Conservation (phyloP, 2,329 filamentous ascomycete genomes). For the Alternaria panax region DNA sequence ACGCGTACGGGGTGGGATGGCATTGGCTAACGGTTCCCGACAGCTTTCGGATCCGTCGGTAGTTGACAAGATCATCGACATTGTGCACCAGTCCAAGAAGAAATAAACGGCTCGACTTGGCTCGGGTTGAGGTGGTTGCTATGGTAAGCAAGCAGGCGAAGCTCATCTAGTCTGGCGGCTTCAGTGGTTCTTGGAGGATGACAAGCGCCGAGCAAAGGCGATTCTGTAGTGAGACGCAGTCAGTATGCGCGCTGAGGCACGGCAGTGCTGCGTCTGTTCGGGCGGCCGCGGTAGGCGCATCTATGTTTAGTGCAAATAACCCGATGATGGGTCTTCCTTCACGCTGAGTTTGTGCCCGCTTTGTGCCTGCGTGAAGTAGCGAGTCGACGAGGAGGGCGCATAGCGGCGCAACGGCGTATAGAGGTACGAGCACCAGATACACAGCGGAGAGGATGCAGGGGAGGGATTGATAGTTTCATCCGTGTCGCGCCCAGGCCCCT, state of each 20-base stretch:
- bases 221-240: conserved; percentile 14
- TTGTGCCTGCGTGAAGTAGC: background rate
- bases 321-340: background rate
- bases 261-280: conserved; percentile 4
- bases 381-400: background rate
- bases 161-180: background rate
- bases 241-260: conserved; percentile 14
- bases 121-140: conserved; percentile 11
- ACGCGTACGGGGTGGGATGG: conserved; percentile 37
- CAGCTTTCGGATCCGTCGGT: conserved; percentile 89
- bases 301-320: conserved; percentile 10
- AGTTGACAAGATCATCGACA: conserved; percentile 86
- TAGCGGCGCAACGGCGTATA: conserved; percentile 1
- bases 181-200: conserved; percentile 1
- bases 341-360: background rate
- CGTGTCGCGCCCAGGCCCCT: conserved; percentile 29
- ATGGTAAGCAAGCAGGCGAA: conserved; percentile 4
- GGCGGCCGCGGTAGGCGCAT: conserved; percentile 1
- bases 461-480: conserved; percentile 25
- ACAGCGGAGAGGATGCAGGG: background rate
- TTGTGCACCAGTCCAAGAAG: conserved; percentile 70
- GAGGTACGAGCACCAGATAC: background rate
- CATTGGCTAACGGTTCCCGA: conserved; percentile 36
- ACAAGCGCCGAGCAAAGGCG: conserved; percentile 13
- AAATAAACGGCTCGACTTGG: conserved; percentile 43